Evolutionary conservation across 2,329 filamentous ascomycete species (phyloP).

Genomic region (Xylariaceae sp.): DNA sequence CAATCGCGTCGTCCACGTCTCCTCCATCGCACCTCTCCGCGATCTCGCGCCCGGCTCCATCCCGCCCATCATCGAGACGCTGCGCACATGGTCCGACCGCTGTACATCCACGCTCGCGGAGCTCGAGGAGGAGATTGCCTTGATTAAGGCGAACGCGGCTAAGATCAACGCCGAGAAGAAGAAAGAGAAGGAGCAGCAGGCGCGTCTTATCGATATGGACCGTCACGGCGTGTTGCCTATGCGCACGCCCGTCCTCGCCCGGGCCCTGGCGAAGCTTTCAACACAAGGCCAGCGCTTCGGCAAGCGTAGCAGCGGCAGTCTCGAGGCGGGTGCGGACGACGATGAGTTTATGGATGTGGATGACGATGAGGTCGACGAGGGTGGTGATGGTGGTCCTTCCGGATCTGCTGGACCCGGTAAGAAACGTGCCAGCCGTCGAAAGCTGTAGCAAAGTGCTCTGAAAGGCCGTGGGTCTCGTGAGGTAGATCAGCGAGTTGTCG

Average conservation of each 20-base stretch:
- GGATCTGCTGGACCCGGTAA: conserved; percentile 37
- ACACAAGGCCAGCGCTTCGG: conserved; percentile 27
- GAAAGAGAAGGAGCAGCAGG: conserved; percentile 44
- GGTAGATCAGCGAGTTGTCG: too few relatives aligned
- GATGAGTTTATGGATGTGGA: conserved; percentile 55
- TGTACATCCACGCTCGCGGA: conserved; percentile 69
- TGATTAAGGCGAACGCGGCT: conserved; percentile 56
- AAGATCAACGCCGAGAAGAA: conserved; percentile 47
- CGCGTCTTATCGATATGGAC: conserved; percentile 37
- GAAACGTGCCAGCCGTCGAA: conserved; percentile 50
- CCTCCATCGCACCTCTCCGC: conserved; percentile 76
- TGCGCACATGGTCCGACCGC: conserved; percentile 71
- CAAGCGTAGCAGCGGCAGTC: conserved; percentile 33
- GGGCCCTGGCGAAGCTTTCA: conserved; percentile 15
- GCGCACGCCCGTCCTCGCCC: too few relatives aligned
- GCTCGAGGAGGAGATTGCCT: conserved; percentile 68
- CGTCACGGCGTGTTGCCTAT: too few relatives aligned
- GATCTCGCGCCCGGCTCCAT: conserved; percentile 74
- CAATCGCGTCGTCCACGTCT: conserved; percentile 67
- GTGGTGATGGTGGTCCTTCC: conserved; percentile 29
- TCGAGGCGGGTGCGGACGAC: conserved; percentile 34
- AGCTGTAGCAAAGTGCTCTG: conserved; percentile 38
- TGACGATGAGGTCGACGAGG: conserved; percentile 41
- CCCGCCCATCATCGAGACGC: conserved; percentile 58
- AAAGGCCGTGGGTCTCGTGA: too few relatives aligned